Conservation (phyloP, 805 yeast species). For the Metschnikowia colocasiae region DNA sequence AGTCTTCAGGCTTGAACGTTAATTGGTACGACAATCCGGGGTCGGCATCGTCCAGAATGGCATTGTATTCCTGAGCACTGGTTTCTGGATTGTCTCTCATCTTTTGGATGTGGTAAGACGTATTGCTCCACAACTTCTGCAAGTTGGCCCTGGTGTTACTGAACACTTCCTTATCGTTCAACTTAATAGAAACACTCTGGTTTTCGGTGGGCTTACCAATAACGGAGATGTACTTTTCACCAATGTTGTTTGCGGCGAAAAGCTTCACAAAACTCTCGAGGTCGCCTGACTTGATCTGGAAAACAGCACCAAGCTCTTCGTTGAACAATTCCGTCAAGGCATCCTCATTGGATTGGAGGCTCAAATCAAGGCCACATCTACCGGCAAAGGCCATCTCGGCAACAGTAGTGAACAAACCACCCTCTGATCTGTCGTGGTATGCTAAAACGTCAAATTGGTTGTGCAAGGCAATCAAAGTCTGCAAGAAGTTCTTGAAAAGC, state of each 20-base stretch:
- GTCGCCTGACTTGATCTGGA: slow-evolving; percentile 68
- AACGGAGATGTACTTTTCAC: slow-evolving; percentile 47
- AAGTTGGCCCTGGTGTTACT: slow-evolving; percentile 60
- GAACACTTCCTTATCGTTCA: slow-evolving; percentile 47
- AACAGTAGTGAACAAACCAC: slow-evolving; percentile 84
- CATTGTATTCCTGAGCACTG: slow-evolving; percentile 79
- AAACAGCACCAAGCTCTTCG: slow-evolving; percentile 94
- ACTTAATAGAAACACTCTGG: slow-evolving; percentile 46
- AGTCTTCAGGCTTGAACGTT: slow-evolving; percentile 59
- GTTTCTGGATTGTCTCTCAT: slow-evolving; percentile 91
- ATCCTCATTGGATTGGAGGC: slow-evolving; percentile 39
- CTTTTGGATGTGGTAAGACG: slow-evolving; percentile 86
- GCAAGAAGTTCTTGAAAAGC: slow-evolving; percentile 65
- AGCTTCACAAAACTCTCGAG: slow-evolving; percentile 52
- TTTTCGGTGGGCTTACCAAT: slow-evolving; percentile 67
- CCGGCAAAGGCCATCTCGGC: slow-evolving; percentile 98
- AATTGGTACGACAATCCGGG: slow-evolving; percentile 87
- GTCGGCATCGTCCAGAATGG: slow-evolving; percentile 73
- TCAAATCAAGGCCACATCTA: slow-evolving; percentile 73
- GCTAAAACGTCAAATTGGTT: slow-evolving; percentile 63
- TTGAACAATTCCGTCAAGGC: slow-evolving; percentile 64
- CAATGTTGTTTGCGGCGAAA: slow-evolving; percentile 57
- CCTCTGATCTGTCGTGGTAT: slow-evolving; percentile 95
- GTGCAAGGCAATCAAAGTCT: slow-evolving; percentile 70
- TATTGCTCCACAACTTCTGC: slow-evolving; percentile 81